phyloP scores from a whole-genome alignment of 1,139 yeast species.

The Barnettozyma hawaiiensis region DNA sequence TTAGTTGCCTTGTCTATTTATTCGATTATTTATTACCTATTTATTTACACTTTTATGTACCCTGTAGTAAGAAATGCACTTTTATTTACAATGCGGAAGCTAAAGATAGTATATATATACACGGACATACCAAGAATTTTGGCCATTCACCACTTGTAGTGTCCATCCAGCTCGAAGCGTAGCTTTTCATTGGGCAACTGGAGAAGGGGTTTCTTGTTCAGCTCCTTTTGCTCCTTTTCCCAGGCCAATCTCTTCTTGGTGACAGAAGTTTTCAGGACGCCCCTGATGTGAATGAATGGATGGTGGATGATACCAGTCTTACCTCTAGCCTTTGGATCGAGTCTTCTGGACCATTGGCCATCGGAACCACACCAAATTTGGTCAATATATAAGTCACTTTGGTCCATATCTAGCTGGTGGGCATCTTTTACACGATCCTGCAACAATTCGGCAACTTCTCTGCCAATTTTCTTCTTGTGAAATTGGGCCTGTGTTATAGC shows the following conservation, averaged over 20 bases:
- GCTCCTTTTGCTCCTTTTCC: slow-evolving; percentile 45
- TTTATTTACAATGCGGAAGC: slow-evolving; percentile 12
- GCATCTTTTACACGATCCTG: slow-evolving; percentile 72
- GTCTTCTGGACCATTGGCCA: slow-evolving; percentile 63
- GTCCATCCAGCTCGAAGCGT: slow-evolving; percentile 42
- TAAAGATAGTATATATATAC: slow-evolving; percentile 8
- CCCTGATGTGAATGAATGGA: slow-evolving; percentile 75
- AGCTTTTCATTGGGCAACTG: slow-evolving; percentile 38
- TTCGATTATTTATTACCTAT: slow-evolving; percentile 7
- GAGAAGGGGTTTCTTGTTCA: slow-evolving; percentile 42
- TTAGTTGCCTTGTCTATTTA: neutral
- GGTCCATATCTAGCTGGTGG: slow-evolving; percentile 49
- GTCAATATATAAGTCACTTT: slow-evolving; percentile 62
- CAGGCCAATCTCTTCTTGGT: slow-evolving; percentile 56
- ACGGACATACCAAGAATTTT: neutral
- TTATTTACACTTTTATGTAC: slow-evolving; percentile 4
- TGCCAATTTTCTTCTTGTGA: slow-evolving; percentile 71
- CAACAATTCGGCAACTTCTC: slow-evolving; percentile 72
- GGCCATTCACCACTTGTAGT: slow-evolving; percentile 42
- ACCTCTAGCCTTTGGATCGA: slow-evolving; percentile 90
- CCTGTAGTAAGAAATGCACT: slow-evolving; percentile 6
- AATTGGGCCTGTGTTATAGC: slow-evolving; percentile 95
- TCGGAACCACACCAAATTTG: slow-evolving; percentile 93
- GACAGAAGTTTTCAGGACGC: slow-evolving; percentile 59
- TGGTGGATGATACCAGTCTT: slow-evolving; percentile 75